Evolutionary conservation across 1,284 basidiomycete species (phyloP), one percentile per base, ranked within the genome.

Genomic region (Inonotus obliquus): DNA sequence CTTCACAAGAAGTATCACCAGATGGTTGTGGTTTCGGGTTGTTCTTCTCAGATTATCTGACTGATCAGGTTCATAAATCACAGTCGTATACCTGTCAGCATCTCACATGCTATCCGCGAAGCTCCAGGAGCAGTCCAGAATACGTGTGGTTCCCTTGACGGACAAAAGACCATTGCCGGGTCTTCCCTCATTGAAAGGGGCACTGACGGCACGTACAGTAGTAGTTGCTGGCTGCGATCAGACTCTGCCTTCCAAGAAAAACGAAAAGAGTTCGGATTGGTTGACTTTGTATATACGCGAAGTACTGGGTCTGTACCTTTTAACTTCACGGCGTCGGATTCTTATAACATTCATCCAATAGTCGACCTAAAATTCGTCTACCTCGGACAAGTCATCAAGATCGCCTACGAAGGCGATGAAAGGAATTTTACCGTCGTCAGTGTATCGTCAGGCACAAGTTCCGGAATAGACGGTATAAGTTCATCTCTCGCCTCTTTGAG

Each of bases 91-190:
- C 41, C 70, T 86, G 57, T 82, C 86, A 25, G 73, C 73, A 17
- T 82, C 86, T 27, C 71, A 87, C 56, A 74, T 84, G 58, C 75
- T 87, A 63, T 89, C 87, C 29, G 83, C 84, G 39, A 75, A 76
- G 61, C 72, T 90, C 39, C 68, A 74, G 64, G 72, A 78, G 65
- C 81, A 81, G 5, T 70, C 75, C 47, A 73, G 76, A 64, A 79
- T 78, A 52, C 77, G 75, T 48, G 63, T 89, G 52, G 76, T 76
- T 65, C 75, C 82, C 58, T 70, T 89, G 65, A 78, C 78, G 45
- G 75, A 71, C 9, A 48, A 72, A 56, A 82, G 76, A 63, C 67
- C 72, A 39, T 73, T 75, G 27, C 68, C 72, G 41, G 79, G 76
- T 56, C 62, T 86, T 51, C 83, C 85, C 10, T 77, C 81, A 39